Evolutionary conservation across 2,329 filamentous ascomycete genomes (phyloP).

Genomic region (Fusarium nanum): DNA sequence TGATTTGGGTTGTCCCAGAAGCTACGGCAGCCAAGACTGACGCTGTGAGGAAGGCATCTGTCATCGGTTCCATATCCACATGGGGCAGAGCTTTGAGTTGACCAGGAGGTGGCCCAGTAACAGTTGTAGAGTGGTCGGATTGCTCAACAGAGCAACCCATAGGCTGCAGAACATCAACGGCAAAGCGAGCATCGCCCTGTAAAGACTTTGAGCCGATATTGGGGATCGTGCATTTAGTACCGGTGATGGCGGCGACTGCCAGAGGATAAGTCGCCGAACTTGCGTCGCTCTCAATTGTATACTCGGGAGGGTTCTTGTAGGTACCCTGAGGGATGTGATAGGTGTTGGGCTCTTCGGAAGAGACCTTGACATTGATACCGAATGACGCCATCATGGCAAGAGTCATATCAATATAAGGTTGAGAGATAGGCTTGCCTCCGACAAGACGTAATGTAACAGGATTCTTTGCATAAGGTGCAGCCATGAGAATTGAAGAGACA

Average conservation of each 20-base stretch:
- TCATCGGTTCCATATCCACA: constrained; percentile 99
- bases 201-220: constrained; percentile 94
- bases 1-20: constrained; percentile 83
- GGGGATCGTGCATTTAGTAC: constrained; percentile 93
- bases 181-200: constrained; percentile 95
- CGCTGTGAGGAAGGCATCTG: constrained; percentile 95
- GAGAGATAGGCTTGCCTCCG: constrained; percentile 97
- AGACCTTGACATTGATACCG: constrained; percentile 82
- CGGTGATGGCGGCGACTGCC: constrained; percentile 93
- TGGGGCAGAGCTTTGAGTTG: constrained; percentile 79
- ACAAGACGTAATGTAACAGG: constrained; percentile 90
- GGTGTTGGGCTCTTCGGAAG: constrained; percentile 83
- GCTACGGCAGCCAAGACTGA: constrained; percentile 93
- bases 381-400: constrained; percentile 97
- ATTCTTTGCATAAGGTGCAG: constrained; percentile 94
- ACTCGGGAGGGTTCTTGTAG: constrained; percentile 87
- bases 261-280: constrained; percentile 97
- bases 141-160: constrained; percentile 96
- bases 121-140: constrained; percentile 86
- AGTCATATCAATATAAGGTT: constrained; percentile 98
- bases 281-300: constrained; percentile 95
- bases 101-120: constrained; percentile 85
- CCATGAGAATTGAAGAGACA: constrained; percentile 96
- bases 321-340: constrained; percentile 90
- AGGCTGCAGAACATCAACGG: constrained; percentile 85